phyloP scores from a whole-genome alignment of 257 asterid genomes.

The Plantago ovata region DNA sequence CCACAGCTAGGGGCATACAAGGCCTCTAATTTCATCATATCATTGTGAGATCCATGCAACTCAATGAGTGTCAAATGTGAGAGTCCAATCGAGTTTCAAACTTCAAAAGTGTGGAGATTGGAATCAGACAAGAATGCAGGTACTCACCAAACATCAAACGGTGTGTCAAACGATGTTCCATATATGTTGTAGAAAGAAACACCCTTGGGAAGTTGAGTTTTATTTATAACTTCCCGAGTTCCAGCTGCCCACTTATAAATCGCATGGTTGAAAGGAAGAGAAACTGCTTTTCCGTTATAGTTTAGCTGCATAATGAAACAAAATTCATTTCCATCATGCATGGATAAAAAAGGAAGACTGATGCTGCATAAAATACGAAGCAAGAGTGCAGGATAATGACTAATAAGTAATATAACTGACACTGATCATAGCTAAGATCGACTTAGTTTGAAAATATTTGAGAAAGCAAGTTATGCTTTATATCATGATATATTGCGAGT shows the following conservation, averaged over 20 bases:
- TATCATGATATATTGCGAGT: no score
- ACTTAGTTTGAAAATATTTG: no score
- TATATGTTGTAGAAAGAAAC: conserved; percentile 75
- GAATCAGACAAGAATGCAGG: conserved; percentile 10
- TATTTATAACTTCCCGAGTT: conserved; percentile 57
- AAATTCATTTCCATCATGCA: conserved; percentile 6
- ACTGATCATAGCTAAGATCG: no score
- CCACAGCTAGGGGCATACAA: no score
- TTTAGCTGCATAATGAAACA: conserved; percentile 41
- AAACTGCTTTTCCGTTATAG: conserved; percentile 51
- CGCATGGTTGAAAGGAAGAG: conserved; percentile 70
- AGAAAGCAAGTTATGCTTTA: no score
- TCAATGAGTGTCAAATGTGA: not conserved
- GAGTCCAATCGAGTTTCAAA: not conserved
- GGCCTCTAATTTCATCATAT: not conserved
- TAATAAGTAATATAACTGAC: no score
- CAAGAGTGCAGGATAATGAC: no score
- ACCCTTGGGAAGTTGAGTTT: conserved; percentile 61
- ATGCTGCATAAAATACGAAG: no score
- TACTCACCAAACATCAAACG: conserved; percentile 80
- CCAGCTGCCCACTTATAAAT: conserved; percentile 70
- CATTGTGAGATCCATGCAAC: not conserved
- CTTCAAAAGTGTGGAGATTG: conserved; percentile 7
- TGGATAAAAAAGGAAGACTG: not conserved
- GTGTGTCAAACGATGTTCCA: conserved; percentile 78